Evolutionary conservation across 2,329 filamentous ascomycete species (phyloP).

Genomic region (Colletotrichum lentis): DNA sequence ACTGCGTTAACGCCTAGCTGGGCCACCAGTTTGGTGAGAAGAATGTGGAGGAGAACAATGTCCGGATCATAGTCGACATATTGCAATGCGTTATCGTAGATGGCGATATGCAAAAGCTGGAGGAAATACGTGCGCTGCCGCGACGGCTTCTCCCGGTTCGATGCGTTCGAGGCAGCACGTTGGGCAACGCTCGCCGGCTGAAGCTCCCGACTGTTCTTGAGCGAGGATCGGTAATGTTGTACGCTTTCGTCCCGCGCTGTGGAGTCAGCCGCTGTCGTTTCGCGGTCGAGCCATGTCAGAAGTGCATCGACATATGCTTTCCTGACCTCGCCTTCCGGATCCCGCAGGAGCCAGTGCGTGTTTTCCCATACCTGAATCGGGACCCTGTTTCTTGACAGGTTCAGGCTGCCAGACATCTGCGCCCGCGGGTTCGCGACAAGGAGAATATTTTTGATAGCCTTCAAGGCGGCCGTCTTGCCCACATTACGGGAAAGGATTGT

Average conservation of each 20-base stretch:
- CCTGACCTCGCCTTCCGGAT: slow-evolving; percentile 78
- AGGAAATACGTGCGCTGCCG: slow-evolving; percentile 75
- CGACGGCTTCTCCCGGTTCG: slow-evolving; percentile 63
- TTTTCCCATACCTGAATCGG: slow-evolving; percentile 90
- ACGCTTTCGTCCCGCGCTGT: slow-evolving; percentile 66
- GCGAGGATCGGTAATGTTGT: slow-evolving; percentile 54
- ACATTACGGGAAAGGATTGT: slow-evolving; percentile 62
- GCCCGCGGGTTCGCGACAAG: slow-evolving; percentile 78
- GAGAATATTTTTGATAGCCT: slow-evolving; percentile 83
- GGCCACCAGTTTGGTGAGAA: slow-evolving; percentile 77
- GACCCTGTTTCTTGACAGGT: slow-evolving; percentile 76
- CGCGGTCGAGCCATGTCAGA: slow-evolving; percentile 83
- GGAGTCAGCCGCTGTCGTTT: slow-evolving; percentile 74
- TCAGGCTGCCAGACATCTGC: slow-evolving; percentile 65
- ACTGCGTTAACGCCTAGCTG: slow-evolving; percentile 84
- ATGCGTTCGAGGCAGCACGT: slow-evolving; percentile 74
- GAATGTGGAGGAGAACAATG: slow-evolving; percentile 77
- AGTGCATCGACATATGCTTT: slow-evolving; percentile 87
- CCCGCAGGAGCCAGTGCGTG: slow-evolving; percentile 91
- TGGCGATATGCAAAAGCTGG: slow-evolving; percentile 80
- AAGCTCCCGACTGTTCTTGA: slow-evolving; percentile 53
- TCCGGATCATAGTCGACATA: slow-evolving; percentile 76
- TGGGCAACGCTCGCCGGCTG: slow-evolving; percentile 58
- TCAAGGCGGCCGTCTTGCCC: slow-evolving; percentile 72
- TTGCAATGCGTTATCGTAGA: slow-evolving; percentile 89